phyloP scores from a whole-genome alignment of 345 rosid species.

The Arabidopsis suecica region DNA sequence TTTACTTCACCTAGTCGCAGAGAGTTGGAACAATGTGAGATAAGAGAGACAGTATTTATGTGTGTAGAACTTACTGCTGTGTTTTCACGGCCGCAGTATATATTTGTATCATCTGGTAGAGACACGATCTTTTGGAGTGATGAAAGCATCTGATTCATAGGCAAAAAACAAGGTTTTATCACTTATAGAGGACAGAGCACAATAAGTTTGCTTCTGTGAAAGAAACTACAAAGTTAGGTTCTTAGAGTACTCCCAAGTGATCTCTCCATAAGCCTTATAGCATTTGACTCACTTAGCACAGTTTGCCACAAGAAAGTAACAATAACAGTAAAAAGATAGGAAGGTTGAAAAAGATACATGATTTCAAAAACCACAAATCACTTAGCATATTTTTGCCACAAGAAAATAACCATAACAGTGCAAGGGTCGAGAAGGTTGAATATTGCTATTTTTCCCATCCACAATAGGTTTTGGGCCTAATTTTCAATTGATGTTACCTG shows the following conservation, averaged over 20 bases:
- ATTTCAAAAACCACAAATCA: not conserved
- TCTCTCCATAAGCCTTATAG: not conserved
- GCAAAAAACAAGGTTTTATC: not conserved
- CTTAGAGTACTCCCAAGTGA: not conserved
- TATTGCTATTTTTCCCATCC: not conserved
- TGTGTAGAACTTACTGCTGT: slow-evolving; percentile 69
- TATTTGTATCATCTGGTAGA: slow-evolving; percentile 83
- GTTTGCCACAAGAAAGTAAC: slow-evolving; percentile 2
- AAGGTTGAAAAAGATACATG: slow-evolving; percentile 1
- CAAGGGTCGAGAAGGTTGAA: not conserved
- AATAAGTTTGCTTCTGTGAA: slow-evolving; percentile 3
- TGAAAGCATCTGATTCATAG: slow-evolving; percentile 73
- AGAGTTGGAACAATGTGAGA: slow-evolving; percentile 25
- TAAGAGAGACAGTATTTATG: not conserved
- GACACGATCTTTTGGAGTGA: slow-evolving; percentile 75
- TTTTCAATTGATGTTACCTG: slow-evolving; percentile 56
- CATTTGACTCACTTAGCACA: not conserved
- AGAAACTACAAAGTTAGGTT: not conserved
- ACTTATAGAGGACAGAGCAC: slow-evolving; percentile 23
- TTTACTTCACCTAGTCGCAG: slow-evolving; percentile 1
- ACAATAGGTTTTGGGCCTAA: not conserved
- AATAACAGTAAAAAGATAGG: not conserved
- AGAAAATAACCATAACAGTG: slow-evolving; percentile 5
- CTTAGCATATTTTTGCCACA: not conserved
- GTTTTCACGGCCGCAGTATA: slow-evolving; percentile 93